These are phyloP conservation scores for Citrus hindsii DNA, from an alignment of 345 rosid species.

Conservation along the genomic window DNA sequence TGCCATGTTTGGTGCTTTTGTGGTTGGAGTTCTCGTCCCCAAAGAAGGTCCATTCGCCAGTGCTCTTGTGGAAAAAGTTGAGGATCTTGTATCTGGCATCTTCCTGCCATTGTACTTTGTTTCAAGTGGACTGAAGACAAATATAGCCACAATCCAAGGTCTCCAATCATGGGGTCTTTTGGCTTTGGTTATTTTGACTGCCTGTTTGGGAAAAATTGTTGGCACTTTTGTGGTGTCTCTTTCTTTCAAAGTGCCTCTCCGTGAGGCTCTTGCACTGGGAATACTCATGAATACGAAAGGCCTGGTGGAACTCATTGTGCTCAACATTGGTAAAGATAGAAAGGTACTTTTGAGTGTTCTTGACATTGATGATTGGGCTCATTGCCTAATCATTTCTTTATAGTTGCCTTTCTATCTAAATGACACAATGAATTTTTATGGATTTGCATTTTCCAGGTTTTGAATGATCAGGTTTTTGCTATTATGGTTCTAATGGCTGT, in stretches of 20 bases:
- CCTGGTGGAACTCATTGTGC: constrained; percentile 79
- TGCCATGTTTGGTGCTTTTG: constrained; percentile 81
- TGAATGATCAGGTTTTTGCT: constrained; percentile 57
- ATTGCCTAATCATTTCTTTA: not conserved
- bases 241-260: constrained; percentile 42
- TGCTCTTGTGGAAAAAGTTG: constrained; percentile 66
- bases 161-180: constrained; percentile 75
- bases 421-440: not conserved
- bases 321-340: constrained; percentile 81
- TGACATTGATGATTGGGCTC: not conserved
- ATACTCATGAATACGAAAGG: constrained; percentile 86
- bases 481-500: constrained; percentile 63
- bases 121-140: constrained; percentile 79
- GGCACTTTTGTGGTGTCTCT: constrained; percentile 61
- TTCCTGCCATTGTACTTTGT: constrained; percentile 73
- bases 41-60: constrained; percentile 71
- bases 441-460: constrained; percentile 32
- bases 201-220: constrained; percentile 71
- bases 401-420: not conserved
- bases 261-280: constrained; percentile 58
- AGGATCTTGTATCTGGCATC: constrained; percentile 78
- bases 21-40: constrained; percentile 66
- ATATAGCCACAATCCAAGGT: constrained; percentile 62
- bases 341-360: constrained; percentile 32
- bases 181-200: constrained; percentile 50